These are phyloP conservation scores for Peronosclerospora sorghi DNA, from an alignment of 352 stramenopile genomes.

Conservation along the genomic window DNA sequence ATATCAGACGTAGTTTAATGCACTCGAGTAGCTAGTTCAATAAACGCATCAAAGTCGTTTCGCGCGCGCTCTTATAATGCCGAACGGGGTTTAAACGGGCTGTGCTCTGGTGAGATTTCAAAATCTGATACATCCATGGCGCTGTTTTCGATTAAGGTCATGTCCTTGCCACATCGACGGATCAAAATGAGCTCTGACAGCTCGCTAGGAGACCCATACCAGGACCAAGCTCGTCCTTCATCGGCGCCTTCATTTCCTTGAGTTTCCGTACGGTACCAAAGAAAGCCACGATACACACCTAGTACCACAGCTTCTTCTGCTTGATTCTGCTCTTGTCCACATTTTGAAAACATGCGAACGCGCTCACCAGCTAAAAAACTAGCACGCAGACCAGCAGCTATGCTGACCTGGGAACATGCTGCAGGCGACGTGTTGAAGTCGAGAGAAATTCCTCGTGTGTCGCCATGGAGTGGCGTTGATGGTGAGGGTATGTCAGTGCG, in stretches of 20 bases:
- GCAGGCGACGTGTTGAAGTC: too few species aligned
- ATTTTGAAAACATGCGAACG: too few species aligned
- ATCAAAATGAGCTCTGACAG: too few species aligned
- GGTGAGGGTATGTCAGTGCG: conserved; percentile 86
- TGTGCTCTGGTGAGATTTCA: conserved; percentile 20
- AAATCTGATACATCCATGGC: conserved; percentile 50
- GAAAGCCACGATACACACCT: conserved; percentile 81
- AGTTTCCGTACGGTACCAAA: too few species aligned
- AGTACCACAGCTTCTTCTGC: conserved; percentile 94
- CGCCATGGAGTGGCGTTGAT: conserved; percentile 31
- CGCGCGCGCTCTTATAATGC: too few species aligned
- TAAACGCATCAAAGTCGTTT: too few species aligned
- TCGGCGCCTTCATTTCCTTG: too few species aligned
- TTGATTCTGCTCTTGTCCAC: conserved; percentile 90
- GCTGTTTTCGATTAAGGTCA: conserved; percentile 73
- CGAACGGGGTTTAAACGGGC: conserved; percentile 33
- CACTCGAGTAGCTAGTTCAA: too few species aligned
- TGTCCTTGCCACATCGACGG: too few species aligned
- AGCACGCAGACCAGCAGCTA: conserved; percentile 73
- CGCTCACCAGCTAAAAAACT: conserved; percentile 90
- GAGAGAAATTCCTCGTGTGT: conserved; percentile 82
- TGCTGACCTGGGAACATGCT: conserved; percentile 84
- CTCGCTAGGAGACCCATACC: too few species aligned
- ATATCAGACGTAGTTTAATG: conserved; percentile 67
- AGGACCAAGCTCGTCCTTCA: conserved; percentile 88